Conservation (phyloP, 2,329 filamentous ascomycete genomes). For the Ceratocystis albifundus region DNA sequence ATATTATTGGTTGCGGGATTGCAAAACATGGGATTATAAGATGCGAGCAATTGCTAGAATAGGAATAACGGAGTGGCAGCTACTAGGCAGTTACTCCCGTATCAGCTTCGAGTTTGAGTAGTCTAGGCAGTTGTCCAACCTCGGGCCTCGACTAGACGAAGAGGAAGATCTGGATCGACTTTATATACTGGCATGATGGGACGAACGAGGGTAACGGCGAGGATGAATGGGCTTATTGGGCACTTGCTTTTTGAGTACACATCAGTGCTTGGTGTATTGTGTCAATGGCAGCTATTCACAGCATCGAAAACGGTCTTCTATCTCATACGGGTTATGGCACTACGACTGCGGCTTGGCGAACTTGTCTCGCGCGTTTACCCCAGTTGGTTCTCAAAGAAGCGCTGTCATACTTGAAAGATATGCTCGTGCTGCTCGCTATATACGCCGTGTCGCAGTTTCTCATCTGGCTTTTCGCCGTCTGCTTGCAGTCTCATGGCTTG, state of each 20-base stretch:
- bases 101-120: neutral
- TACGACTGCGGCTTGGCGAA: neutral
- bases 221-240: too few relatives aligned
- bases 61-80: neutral
- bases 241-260: too few relatives aligned
- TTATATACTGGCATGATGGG: neutral
- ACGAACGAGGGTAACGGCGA: too few relatives aligned
- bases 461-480: constrained; percentile 35
- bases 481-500: constrained; percentile 29
- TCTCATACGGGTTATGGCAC: neutral
- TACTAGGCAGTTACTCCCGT: too few relatives aligned
- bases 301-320: too few relatives aligned
- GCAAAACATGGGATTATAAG: too few relatives aligned
- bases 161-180: neutral
- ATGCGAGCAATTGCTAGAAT: neutral
- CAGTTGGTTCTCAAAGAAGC: neutral
- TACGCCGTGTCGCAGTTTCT: constrained; percentile 36
- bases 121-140: constrained; percentile 1
- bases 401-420: neutral
- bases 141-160: neutral
- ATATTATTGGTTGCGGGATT: too few relatives aligned
- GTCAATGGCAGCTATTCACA: too few relatives aligned
- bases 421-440: constrained; percentile 24
- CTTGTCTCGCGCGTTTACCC: neutral
- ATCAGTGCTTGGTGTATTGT: too few relatives aligned